A percentile compares a stretch with the other conserved stretches of the same genome.
phyloP scores from a whole-genome alignment of 73 alveolate genomes.

The Breviolum minutum region DNA sequence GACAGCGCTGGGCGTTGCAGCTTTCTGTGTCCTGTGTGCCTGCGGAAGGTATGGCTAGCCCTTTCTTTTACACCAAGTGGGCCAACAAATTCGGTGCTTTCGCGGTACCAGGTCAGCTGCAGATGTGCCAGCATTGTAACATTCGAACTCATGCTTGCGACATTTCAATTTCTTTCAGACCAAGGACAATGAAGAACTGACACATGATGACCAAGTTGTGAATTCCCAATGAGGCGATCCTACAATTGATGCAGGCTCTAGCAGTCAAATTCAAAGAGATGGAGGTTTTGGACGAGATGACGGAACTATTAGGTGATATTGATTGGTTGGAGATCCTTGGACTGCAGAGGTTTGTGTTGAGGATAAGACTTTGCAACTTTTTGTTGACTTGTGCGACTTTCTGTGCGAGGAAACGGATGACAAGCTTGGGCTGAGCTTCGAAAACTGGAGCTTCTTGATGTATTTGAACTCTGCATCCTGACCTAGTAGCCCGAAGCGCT shows the following conservation, averaged over 20 bases:
- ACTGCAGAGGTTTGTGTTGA: neutral
- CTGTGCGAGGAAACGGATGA: neutral
- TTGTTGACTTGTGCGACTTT: neutral
- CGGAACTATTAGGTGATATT: neutral
- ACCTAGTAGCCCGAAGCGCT: neutral
- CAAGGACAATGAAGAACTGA: no score
- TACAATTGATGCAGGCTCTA: constrained; percentile 20
- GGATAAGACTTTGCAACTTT: neutral
- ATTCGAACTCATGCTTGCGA: no score
- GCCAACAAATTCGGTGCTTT: neutral
- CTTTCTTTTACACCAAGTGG: constrained; percentile 43
- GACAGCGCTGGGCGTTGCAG: constrained; percentile 68
- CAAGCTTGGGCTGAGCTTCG: neutral
- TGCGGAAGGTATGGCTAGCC: constrained; percentile 89
- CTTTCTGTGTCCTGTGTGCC: constrained; percentile 90
- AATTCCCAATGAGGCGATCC: constrained; percentile 29
- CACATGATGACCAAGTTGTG: neutral
- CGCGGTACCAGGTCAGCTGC: constrained; percentile 68
- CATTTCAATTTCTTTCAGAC: no score
- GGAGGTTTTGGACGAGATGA: constrained; percentile 19
- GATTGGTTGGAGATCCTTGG: constrained; percentile 22
- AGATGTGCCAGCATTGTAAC: neutral
- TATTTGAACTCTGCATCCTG: neutral
- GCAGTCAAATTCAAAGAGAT: neutral
- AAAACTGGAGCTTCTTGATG: neutral